A percentile compares a stretch with the other conserved stretches of the same genome.
phyloP scores from a whole-genome alignment of 257 asterid genomes.

The Lithospermum erythrorhizon region DNA sequence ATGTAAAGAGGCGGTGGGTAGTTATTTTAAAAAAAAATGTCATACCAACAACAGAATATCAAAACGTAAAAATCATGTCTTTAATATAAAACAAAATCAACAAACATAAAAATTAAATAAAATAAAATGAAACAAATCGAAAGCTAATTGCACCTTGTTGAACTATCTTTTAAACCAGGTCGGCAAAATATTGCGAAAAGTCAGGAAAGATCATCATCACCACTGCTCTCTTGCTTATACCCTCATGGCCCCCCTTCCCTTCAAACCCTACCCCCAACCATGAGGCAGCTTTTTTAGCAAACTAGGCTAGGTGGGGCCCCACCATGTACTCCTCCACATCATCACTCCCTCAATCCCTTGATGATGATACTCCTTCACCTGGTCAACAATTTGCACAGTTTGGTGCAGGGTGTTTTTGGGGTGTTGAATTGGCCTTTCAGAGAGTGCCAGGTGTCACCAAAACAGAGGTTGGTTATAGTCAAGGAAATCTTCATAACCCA shows the following conservation, averaged over 20 bases:
- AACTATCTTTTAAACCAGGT: no score
- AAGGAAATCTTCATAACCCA: slow-evolving; percentile 62
- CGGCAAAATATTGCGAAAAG: no score
- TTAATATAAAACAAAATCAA: no score
- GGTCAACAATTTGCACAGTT: slow-evolving; percentile 81
- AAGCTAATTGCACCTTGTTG: no score
- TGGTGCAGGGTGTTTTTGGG: slow-evolving; percentile 98
- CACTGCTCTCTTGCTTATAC: slow-evolving; percentile 16
- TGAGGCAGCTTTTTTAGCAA: slow-evolving; percentile 60
- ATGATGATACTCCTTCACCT: slow-evolving; percentile 59
- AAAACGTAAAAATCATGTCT: no score
- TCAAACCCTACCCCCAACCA: slow-evolving; percentile 18
- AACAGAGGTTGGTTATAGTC: slow-evolving; percentile 84
- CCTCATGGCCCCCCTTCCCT: slow-evolving; percentile 16
- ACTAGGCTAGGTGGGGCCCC: slow-evolving; percentile 57
- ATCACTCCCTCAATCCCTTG: slow-evolving; percentile 58
- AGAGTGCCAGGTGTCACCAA: slow-evolving; percentile 73
- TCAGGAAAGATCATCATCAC: neutral
- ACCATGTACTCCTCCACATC: slow-evolving; percentile 44
- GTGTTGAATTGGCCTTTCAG: slow-evolving; percentile 84
- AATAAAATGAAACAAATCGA: no score
- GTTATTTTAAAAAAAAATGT: no score
- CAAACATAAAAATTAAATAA: no score
- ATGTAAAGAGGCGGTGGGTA: no score
- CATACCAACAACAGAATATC: no score